phyloP scores from a whole-genome alignment of 495 filamentous ascomycete genomes.

The Xylaria sp. region DNA sequence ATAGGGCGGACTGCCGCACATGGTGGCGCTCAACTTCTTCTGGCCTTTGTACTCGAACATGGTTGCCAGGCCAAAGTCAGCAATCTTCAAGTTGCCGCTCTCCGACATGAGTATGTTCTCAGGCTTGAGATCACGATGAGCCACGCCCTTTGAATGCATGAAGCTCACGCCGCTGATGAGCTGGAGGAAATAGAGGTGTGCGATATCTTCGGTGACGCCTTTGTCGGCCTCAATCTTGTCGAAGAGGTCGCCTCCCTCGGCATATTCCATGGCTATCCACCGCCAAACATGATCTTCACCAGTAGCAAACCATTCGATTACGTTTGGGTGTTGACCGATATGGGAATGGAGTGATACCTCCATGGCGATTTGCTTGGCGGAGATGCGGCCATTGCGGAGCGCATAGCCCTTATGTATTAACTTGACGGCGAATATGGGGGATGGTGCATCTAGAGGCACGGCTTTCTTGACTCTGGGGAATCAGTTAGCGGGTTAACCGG shows the following conservation, averaged over 20 bases:
- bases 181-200: conserved; percentile 95
- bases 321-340: conserved; percentile 86
- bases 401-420: conserved; percentile 98
- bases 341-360: conserved; percentile 89
- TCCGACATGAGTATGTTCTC: conserved; percentile 87
- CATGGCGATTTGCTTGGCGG: conserved; percentile 83
- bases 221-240: conserved; percentile 99
- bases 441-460: conserved; percentile 67
- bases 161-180: conserved; percentile 88
- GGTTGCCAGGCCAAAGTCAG: conserved; percentile 96
- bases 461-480: conserved; percentile 90
- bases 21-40: conserved; percentile 78
- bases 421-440: conserved; percentile 93
- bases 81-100: conserved; percentile 89
- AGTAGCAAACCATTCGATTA: conserved; percentile 87
- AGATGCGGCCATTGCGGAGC: conserved; percentile 84
- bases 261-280: conserved; percentile 98
- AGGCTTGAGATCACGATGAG: conserved; percentile 89
- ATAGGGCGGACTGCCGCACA: conserved; percentile 96
- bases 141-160: conserved; percentile 92
- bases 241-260: conserved; percentile 95
- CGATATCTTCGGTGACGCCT: conserved; percentile 89
- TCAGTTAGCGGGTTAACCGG: conserved; percentile 30
- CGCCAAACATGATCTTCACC: conserved; percentile 90
- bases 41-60: conserved; percentile 87